Evolutionary conservation across 2,329 filamentous ascomycete species (phyloP), one percentile per base, ranked within the genome.

Genomic region (Calonectria fujianensis): DNA sequence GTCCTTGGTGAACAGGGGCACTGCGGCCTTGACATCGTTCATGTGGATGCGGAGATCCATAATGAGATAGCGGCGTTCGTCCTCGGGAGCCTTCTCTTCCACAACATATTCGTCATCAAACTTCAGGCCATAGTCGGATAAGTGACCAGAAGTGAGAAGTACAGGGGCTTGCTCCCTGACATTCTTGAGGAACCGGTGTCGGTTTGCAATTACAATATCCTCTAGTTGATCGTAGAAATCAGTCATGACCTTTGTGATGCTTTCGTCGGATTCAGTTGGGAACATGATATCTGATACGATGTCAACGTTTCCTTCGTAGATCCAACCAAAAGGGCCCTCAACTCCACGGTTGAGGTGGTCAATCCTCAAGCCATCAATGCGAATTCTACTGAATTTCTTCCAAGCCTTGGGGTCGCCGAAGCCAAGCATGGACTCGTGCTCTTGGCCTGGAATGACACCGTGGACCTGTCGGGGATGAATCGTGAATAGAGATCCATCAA

Each of bases 151-250:
- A 18, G 80, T 81, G 27, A 82, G 79, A 14, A 84, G 75, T 4
- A 77, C 73, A 32, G 82, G 80, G 10, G 74, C 79, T 31, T 80
- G 74, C 5, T 83, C 82, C 63, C 79, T 75, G n/a, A 83, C 87
- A 63, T 88, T 89, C 74, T 91, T 90, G 7, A 93, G 85, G 66
- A 93, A 89, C 52, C 88, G 88, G 77, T 94, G 93, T 35, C 93
- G 91, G 82, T 95, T 95, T 32, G 94, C 92, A 1, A 93, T 95
- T 29, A 98, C 96, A 0, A 96, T 96, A 54, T 97, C 96, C 85
- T 99, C 97, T 82, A 99, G 91, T 75, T 95, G 94, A 84, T 98
- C 96, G 85, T 98, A 98, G 81, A 99, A 96, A 82, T 98, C 96
- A n/a, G 94, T 93, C 91, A 99, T 94, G 59, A 98, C 96, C 84